Conservation (phyloP, 2,329 filamentous ascomycete species). For the Fusarium illudens region DNA sequence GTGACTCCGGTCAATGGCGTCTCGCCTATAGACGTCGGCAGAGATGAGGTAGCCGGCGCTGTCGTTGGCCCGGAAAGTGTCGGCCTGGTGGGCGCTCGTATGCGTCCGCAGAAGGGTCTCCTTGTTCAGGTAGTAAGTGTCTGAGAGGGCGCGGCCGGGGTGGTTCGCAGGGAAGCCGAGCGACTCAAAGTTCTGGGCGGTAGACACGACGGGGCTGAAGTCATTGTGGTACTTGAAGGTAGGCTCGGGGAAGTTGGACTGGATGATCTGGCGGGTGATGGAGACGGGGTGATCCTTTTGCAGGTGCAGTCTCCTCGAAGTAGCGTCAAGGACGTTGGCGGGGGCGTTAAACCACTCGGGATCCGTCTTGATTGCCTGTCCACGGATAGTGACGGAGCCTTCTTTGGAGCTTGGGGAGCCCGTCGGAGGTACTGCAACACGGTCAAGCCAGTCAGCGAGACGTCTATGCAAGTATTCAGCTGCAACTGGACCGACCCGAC, state of each 20-base stretch:
- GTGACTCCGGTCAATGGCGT: slow-evolving; percentile 93
- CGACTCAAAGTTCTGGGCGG: slow-evolving; percentile 94
- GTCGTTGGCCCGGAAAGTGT: slow-evolving; percentile 76
- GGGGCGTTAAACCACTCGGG: slow-evolving; percentile 85
- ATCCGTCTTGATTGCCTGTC: slow-evolving; percentile 66
- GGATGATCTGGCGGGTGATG: slow-evolving; percentile 91
- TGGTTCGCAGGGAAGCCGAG: slow-evolving; percentile 90
- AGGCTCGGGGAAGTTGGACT: slow-evolving; percentile 81
- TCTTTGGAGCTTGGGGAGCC: slow-evolving; percentile 40
- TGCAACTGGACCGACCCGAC: slow-evolving; percentile 36
- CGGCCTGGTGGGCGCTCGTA: slow-evolving; percentile 90
- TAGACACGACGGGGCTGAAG: slow-evolving; percentile 84
- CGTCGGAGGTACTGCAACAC: slow-evolving; percentile 30
- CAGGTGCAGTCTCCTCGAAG: slow-evolving; percentile 85
- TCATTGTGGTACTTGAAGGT: slow-evolving; percentile 80
- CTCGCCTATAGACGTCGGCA: slow-evolving; percentile 93
- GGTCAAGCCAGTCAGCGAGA: slow-evolving; percentile 33
- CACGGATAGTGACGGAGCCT: slow-evolving; percentile 64
- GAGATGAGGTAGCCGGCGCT: slow-evolving; percentile 87
- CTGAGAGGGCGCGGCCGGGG: slow-evolving; percentile 83
- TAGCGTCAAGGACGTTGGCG: slow-evolving; percentile 74
- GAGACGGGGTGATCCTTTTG: slow-evolving; percentile 87
- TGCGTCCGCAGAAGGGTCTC: slow-evolving; percentile 88
- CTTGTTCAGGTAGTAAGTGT: slow-evolving; percentile 95
- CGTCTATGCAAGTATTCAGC: slow-evolving; percentile 15